Evolutionary conservation across 2,329 filamentous ascomycete species (phyloP).

Genomic region (Myriosclerotinia duriaeana): DNA sequence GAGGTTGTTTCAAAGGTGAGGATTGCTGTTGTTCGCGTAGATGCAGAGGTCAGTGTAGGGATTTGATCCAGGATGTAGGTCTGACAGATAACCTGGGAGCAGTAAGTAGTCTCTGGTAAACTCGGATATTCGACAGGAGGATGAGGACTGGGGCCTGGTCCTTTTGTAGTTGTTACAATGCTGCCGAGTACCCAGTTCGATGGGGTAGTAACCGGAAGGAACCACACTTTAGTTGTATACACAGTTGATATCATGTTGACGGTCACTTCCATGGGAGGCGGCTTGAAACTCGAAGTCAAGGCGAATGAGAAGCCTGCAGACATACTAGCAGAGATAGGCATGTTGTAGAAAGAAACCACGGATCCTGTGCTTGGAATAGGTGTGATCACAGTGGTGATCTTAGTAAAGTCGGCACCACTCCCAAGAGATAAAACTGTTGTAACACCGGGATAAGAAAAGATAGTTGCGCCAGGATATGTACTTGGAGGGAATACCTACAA

Average conservation of each 20-base stretch:
- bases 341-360: background rate
- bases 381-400: background rate
- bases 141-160: background rate
- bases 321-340: background rate
- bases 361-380: background rate
- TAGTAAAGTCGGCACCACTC: background rate
- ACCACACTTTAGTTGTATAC: slow-evolving; percentile 8
- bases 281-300: slow-evolving; percentile 13
- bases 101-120: background rate
- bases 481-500: background rate
- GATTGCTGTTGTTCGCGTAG: background rate
- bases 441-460: slow-evolving; percentile 1
- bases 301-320: background rate
- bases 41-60: background rate
- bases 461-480: slow-evolving; percentile 5
- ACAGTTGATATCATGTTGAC: slow-evolving; percentile 9
- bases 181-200: background rate
- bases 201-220: background rate
- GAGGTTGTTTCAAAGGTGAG: background rate
- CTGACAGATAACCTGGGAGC: background rate
- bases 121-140: background rate
- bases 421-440: slow-evolving; percentile 1
- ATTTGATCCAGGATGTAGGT: slow-evolving; percentile 3
- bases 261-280: background rate
- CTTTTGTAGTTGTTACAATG: background rate